Evolutionary conservation across 1,284 basidiomycete genomes (phyloP), one percentile per base, ranked within the genome.

Genomic region (Acaromyces ingoldii): DNA sequence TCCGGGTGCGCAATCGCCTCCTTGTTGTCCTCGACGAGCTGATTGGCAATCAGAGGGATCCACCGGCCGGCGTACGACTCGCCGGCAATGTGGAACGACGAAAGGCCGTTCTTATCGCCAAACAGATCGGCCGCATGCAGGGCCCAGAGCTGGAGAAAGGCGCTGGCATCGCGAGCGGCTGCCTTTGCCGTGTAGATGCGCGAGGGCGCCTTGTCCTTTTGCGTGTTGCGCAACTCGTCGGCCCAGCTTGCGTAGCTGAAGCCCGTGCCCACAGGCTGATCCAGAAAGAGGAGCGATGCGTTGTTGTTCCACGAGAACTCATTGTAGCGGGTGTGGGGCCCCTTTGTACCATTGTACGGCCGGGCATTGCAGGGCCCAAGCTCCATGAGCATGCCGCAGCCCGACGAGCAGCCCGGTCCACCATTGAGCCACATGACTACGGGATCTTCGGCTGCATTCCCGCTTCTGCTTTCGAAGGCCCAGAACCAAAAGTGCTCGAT

Each of bases 401-500:
- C 67, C 2, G 61, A 63, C 15, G 65, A 70, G 53, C 71, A 40
- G 10, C 51, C 54, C 19, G 70, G 70, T 3, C 70, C 70, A 10
- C 71, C 72, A 44, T 72, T 75, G 13, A 75, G 53, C 72, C 71
- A 75, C 13, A 75, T 62, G 7, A 70, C 63, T 3, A 67, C 58
- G 2, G 72, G 72, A 33, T 75, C 71, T 7, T 46, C 63, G 21
- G 52, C 56, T 26, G 67, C 65, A 26, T 72, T 55, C n/a, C n/a
- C 34, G 46, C 60, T 60, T 26, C 72, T 63, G 21, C 65, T 69
- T 48, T 70, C 69, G 34, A 75, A 75, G 0, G 66, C 69, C 71
- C 71, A 73, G 53, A 75, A 75, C 61, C 73, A 75, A 31, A 75
- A 75, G 54, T 75, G 72, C 51, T 75, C 72, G 30, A 68, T 58